phyloP scores from a whole-genome alignment of 805 yeast genomes.

The Yarrowia sp. region DNA sequence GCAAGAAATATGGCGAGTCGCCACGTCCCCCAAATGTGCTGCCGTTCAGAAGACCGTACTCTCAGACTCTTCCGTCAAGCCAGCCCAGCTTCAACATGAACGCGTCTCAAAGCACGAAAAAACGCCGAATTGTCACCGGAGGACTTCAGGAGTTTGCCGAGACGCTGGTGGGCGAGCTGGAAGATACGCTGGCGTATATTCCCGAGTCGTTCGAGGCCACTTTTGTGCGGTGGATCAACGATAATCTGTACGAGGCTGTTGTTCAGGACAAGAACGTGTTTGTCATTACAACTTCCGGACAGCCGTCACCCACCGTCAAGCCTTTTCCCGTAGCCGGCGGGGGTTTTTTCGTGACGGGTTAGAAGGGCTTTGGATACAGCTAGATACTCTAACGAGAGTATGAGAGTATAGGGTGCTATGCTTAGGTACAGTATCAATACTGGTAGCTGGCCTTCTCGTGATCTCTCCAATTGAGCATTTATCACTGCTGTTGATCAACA shows the following conservation, averaged over 20 bases:
- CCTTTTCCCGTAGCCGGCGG: background rate
- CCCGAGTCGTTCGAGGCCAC: background rate
- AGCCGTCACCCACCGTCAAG: background rate
- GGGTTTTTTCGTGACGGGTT: background rate
- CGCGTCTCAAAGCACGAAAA: conserved; percentile 7
- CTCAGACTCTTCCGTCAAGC: background rate
- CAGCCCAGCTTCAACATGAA: background rate
- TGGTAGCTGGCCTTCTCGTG: no score
- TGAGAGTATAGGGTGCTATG: no score
- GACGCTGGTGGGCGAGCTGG: conserved; percentile 12
- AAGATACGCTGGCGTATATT: conserved; percentile 13
- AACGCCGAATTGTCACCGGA: background rate
- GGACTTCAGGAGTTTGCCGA: conserved; percentile 18
- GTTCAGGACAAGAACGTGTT: conserved; percentile 5
- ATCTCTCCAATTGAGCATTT: no score
- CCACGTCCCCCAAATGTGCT: background rate
- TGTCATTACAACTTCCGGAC: background rate
- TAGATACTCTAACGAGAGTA: no score
- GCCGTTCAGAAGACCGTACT: background rate
- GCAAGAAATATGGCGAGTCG: background rate
- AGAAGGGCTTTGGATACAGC: background rate
- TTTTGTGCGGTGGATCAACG: conserved; percentile 10
- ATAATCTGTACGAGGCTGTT: background rate
- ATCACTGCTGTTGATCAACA: no score
- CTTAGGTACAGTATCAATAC: no score